Conservation (phyloP, 768 basidiomycete species). For the Termitomyces sp. region DNA sequence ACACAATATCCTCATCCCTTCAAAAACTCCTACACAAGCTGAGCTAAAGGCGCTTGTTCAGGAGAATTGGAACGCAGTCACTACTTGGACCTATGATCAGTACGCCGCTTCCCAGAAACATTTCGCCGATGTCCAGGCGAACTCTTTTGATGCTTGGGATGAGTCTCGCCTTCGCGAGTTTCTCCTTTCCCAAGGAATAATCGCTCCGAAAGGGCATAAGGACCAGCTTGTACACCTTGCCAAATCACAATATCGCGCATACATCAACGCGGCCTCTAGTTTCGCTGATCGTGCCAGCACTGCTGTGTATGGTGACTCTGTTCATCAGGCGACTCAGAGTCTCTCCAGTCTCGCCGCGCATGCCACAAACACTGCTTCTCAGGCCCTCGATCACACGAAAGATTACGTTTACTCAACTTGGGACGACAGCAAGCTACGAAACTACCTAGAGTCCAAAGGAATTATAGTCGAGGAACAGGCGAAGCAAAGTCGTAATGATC, state of each 20-base stretch:
- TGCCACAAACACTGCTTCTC: constrained; percentile 48
- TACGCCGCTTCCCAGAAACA: constrained; percentile 59
- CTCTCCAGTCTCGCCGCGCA: constrained; percentile 42
- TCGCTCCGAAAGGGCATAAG: constrained; percentile 72
- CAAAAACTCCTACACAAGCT: constrained; percentile 36
- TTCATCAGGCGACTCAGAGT: constrained; percentile 35
- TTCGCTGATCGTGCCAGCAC: constrained; percentile 51
- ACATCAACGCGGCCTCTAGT: constrained; percentile 55
- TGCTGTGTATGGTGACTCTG: constrained; percentile 44
- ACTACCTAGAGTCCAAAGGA: constrained; percentile 73
- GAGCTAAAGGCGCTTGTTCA: constrained; percentile 48
- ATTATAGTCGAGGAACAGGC: constrained; percentile 53
- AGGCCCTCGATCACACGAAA: constrained; percentile 64
- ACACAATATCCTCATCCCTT: constrained; percentile 55
- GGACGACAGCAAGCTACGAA: constrained; percentile 73
- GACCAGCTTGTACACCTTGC: constrained; percentile 81
- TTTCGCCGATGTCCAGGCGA: constrained; percentile 56
- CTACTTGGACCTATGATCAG: constrained; percentile 60
- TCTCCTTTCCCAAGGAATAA: constrained; percentile 82
- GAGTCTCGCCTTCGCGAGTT: constrained; percentile 80
- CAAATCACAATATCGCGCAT: constrained; percentile 63
- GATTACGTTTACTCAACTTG: constrained; percentile 91
- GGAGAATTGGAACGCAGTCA: constrained; percentile 55
- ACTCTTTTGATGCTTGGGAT: constrained; percentile 77
- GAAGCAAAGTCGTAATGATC: constrained; percentile 60